A percentile compares a stretch with the other conserved stretches of the same genome.
phyloP scores from a whole-genome alignment of 208 protist species.

The Herpetomonas samuelpessoai region DNA sequence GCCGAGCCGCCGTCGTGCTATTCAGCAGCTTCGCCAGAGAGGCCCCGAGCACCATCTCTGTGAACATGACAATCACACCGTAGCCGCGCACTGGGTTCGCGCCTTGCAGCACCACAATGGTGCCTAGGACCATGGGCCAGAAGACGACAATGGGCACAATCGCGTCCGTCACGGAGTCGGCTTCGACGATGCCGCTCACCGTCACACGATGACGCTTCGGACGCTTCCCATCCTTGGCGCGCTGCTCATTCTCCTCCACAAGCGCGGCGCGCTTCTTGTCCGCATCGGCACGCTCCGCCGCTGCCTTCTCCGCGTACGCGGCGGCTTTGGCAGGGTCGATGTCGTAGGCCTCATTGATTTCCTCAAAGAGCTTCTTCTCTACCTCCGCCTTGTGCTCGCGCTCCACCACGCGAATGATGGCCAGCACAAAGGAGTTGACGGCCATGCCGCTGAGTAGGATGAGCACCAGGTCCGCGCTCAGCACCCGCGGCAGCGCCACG shows the following conservation, averaged over 20 bases:
- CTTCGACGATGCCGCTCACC: constrained; percentile 22
- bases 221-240: constrained; percentile 16
- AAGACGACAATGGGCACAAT: constrained; percentile 29
- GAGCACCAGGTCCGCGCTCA: constrained; percentile 56
- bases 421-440: constrained; percentile 28
- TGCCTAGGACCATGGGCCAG: constrained; percentile 18
- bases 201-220: constrained; percentile 23
- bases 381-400: background rate
- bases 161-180: constrained; percentile 45
- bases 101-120: constrained; percentile 29
- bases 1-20: background rate
- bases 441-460: constrained; percentile 30
- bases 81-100: constrained; percentile 49
- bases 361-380: constrained; percentile 13
- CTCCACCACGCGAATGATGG: constrained; percentile 23
- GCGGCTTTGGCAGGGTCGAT: constrained; percentile 4
- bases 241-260: constrained; percentile 28
- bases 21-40: constrained; percentile 24
- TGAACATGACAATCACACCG: constrained; percentile 25
- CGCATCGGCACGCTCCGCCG: constrained; percentile 11
- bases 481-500: constrained; percentile 1
- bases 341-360: constrained; percentile 15
- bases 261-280: constrained; percentile 14
- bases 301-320: constrained; percentile 5
- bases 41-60: constrained; percentile 29